A percentile compares a stretch with the other conserved stretches of the same genome.
These are phyloP conservation scores for Coemansia umbellata DNA, from an alignment of 192 early-diverging fungal species.

Conservation along the genomic window DNA sequence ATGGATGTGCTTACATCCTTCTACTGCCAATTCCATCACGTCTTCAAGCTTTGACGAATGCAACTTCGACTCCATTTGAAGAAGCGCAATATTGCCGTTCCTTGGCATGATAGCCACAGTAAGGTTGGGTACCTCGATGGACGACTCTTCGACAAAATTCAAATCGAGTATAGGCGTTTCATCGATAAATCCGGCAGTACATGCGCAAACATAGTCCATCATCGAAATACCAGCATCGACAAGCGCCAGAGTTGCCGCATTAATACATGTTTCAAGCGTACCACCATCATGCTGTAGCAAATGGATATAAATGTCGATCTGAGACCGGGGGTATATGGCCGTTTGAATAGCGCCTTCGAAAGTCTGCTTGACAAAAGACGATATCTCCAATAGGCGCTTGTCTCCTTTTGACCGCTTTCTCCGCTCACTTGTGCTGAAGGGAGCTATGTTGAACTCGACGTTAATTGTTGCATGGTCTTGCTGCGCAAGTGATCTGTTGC, in stretches of 20 bases:
- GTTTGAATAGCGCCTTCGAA: conserved; percentile 86
- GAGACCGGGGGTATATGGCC: conserved; percentile 74
- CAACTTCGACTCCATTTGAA: conserved; percentile 86
- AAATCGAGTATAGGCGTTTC: conserved; percentile 71
- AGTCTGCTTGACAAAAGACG: conserved; percentile 79
- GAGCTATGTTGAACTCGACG: conserved; percentile 89
- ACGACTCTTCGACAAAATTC: conserved; percentile 83
- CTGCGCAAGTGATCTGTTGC: conserved; percentile 51
- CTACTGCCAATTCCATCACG: conserved; percentile 43
- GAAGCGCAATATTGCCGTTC: conserved; percentile 75
- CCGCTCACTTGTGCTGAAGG: conserved; percentile 87
- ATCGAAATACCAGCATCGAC: conserved; percentile 80
- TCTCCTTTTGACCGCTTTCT: conserved; percentile 80
- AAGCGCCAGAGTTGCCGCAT: conserved; percentile 78
- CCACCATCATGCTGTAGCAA: conserved; percentile 93
- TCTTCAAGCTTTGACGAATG: conserved; percentile 65
- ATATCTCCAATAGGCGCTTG: conserved; percentile 86
- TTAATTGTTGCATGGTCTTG: conserved; percentile 77
- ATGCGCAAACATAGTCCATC: conserved; percentile 83
- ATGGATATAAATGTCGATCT: conserved; percentile 92
- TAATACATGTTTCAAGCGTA: conserved; percentile 70
- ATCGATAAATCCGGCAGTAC: conserved; percentile 80
- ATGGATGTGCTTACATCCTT: conserved; percentile 53
- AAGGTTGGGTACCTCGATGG: conserved; percentile 76
- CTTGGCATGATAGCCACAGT: conserved; percentile 83